Conservation (phyloP, 192 early-diverging fungal genomes). For the Rhizophagus prolifer region DNA sequence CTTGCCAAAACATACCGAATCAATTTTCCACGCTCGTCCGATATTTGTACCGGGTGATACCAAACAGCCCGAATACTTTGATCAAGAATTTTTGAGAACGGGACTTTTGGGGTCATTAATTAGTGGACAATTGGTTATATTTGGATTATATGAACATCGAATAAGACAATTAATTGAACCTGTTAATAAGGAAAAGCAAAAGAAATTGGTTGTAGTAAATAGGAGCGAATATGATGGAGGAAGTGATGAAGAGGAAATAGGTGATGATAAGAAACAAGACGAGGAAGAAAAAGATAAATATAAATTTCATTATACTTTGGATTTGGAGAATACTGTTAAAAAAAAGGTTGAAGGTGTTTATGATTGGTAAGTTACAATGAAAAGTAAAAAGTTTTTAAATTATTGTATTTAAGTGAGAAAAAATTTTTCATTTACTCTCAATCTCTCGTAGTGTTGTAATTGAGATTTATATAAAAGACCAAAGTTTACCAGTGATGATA, state of each 20-base stretch:
- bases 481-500: conserved; percentile 72
- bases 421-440: neutral
- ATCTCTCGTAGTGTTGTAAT: conserved; percentile 52
- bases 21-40: conserved; percentile 70
- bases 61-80: conserved; percentile 50
- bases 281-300: conserved; percentile 35
- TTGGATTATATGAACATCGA: conserved; percentile 77
- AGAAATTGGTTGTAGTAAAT: neutral
- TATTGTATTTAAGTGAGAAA: neutral
- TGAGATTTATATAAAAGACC: conserved; percentile 65
- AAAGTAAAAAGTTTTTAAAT: neutral
- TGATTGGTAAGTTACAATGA: conserved; percentile 41
- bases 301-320: conserved; percentile 41
- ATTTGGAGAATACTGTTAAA: conserved; percentile 36
- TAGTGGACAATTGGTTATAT: conserved; percentile 68
- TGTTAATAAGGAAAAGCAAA: neutral
- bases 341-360: conserved; percentile 31
- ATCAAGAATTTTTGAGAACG: conserved; percentile 73
- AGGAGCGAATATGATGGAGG: conserved; percentile 37
- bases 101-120: conserved; percentile 73
- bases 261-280: conserved; percentile 34
- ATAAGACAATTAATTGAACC: conserved; percentile 54
- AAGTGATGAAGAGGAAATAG: conserved; percentile 39
- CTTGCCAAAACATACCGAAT: conserved; percentile 69
- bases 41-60: conserved; percentile 51